Base-by-base conservation (phyloP, 768 basidiomycete species). In the Lactarius trivialis region DNA sequence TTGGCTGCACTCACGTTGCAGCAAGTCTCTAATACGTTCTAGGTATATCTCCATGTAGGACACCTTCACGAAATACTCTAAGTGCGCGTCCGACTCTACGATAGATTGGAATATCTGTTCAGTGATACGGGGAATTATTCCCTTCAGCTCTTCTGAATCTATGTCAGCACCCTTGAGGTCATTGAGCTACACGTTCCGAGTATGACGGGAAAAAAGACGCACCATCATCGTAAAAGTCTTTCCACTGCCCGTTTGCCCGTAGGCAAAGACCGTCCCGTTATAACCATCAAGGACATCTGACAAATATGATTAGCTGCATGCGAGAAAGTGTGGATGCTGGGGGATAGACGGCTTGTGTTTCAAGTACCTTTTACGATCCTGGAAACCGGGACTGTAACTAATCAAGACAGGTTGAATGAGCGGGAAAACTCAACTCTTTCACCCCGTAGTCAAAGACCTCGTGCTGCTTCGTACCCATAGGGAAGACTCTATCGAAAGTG, bases 1-100 rank as follows among this genome's bases (percentile, higher is more conserved):
- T n/a, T n/a, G 41, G 30, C 26, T 37, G 52, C 14, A 83, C 96
- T 71, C 74, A 98, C 96, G 97, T 63, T 93, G 89, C 58, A 99
- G 81, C 59, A 99, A 77, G 81, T 99, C 97, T 56, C 95, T 83
- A 67, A 99, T 93, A 65, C 88, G 85, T 75, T 99, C 97, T 64
- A 98, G 81, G 75, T 99, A 99, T 63, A 99, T 98, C 77, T 99
- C 97, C 96, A 99, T 98, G 75, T 98, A 99, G 37, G 93, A 97
- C 56, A 98, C 97, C 77, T 99, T 99, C 73, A 99, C 97, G 67
- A 98, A 85, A 74, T 99, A 99, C 75, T 99, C 97, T 61, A 99
- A 78, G 73, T 93, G 92, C 37, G 91, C 83, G 68, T 98, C 96
- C 59, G 94, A 96, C 70, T 93, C 87, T 61, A 97, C 88, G 72